Percentiles rank a stretch among this genome's conserved stretches.
Conservation (phyloP, 2,329 filamentous ascomycete species). For the Beauveria sp. region DNA sequence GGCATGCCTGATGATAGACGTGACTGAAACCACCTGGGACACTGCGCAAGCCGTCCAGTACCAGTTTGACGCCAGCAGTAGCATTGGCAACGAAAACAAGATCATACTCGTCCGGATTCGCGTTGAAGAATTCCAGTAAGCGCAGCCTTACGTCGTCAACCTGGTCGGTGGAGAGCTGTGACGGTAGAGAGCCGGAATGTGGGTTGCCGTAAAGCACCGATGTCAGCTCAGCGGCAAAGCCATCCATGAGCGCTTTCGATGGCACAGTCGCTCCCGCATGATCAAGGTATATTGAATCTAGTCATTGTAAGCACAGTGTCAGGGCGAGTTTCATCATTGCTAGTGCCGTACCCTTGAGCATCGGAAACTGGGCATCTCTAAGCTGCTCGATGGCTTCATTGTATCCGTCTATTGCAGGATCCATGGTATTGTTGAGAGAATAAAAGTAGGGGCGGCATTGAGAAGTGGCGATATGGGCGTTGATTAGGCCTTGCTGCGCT, state of each 20-base stretch:
- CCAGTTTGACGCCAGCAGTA: slow-evolving; percentile 82
- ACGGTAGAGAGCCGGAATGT: slow-evolving; percentile 77
- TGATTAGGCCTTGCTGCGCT: neutral
- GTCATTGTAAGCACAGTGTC: neutral
- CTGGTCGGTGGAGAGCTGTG: slow-evolving; percentile 64
- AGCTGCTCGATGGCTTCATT: slow-evolving; percentile 52
- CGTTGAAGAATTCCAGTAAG: slow-evolving; percentile 70
- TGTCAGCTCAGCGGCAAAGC: slow-evolving; percentile 72
- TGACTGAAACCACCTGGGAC: slow-evolving; percentile 68
- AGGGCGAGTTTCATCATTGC: too few relatives aligned
- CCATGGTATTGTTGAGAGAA: slow-evolving; percentile 10
- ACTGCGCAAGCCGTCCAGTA: slow-evolving; percentile 68
- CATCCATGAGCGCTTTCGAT: slow-evolving; percentile 71
- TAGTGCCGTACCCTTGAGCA: slow-evolving; percentile 51
- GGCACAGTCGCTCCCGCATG: slow-evolving; percentile 90
- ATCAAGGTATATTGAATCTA: slow-evolving; percentile 76
- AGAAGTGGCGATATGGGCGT: neutral
- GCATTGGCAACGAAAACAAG: slow-evolving; percentile 89
- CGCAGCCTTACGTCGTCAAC: slow-evolving; percentile 70
- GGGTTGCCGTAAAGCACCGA: slow-evolving; percentile 81
- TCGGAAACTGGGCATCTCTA: slow-evolving; percentile 56
- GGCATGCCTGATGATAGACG: slow-evolving; percentile 73
- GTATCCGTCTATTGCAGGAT: slow-evolving; percentile 33
- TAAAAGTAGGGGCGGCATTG: neutral
- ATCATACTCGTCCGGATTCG: slow-evolving; percentile 75